Evolutionary conservation across 352 stramenopile species (phyloP).

Genomic region (Globisporangium spiculum): DNA sequence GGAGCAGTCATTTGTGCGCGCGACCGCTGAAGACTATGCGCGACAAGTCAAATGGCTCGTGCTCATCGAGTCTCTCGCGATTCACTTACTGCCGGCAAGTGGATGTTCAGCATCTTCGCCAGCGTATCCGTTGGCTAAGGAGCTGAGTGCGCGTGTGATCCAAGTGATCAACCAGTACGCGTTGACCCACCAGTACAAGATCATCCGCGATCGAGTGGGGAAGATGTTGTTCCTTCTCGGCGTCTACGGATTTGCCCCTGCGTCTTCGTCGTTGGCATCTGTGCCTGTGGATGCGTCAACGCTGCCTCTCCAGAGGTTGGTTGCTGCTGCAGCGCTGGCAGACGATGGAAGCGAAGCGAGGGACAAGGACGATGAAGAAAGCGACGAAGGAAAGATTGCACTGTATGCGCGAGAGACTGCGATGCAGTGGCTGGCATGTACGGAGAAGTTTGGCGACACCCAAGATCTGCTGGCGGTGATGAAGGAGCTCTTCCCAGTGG

Average conservation of each 20-base stretch:
- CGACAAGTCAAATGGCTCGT: conserved; percentile 74
- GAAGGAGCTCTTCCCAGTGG: conserved; percentile 52
- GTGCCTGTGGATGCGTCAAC: conserved; percentile 13
- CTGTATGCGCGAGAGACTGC: conserved; percentile 63
- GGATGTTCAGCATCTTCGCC: conserved; percentile 2
- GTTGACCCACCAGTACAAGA: conserved; percentile 74
- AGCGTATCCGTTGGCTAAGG: conserved; percentile 16
- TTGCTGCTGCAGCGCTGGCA: conserved; percentile 12
- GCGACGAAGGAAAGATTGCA: conserved; percentile 17
- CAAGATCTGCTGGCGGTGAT: conserved; percentile 42
- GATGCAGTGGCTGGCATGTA: conserved; percentile 64
- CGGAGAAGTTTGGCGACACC: conserved; percentile 48
- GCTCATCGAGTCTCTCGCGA: conserved; percentile 46
- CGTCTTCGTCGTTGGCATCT: background rate
- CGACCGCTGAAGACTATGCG: conserved; percentile 62
- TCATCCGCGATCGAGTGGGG: conserved; percentile 63
- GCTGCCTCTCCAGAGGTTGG: conserved; percentile 15
- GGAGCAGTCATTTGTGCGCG: conserved; percentile 53
- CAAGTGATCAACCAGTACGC: conserved; percentile 45
- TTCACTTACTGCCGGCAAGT: conserved; percentile 40
- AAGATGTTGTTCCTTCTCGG: conserved; percentile 61
- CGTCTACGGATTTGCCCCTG: conserved; percentile 13
- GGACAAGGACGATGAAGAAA: conserved; percentile 10
- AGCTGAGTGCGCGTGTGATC: conserved; percentile 31
- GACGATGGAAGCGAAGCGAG: background rate